These are phyloP conservation scores for Trametes punicea DNA, from an alignment of 768 basidiomycete genomes.

Conservation along the genomic window DNA sequence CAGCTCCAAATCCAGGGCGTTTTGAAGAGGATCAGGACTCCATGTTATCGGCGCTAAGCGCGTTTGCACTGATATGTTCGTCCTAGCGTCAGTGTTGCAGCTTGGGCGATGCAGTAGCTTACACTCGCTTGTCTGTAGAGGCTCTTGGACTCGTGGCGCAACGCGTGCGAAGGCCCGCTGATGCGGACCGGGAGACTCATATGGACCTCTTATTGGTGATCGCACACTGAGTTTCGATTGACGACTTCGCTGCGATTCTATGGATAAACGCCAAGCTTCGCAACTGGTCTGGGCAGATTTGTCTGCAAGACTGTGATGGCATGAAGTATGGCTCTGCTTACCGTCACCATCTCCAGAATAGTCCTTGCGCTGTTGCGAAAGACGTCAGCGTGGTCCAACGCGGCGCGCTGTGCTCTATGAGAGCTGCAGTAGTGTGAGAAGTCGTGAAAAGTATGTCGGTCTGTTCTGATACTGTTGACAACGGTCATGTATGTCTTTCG, in stretches of 20 bases:
- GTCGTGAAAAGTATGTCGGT: background rate
- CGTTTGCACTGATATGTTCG: background rate
- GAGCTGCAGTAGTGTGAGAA: background rate
- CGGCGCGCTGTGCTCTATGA: background rate
- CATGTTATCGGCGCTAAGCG: background rate
- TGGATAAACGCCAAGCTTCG: background rate
- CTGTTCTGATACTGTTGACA: background rate
- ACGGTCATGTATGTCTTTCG: background rate
- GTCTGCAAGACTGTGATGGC: background rate
- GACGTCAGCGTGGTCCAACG: background rate
- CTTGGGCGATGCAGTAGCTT: background rate
- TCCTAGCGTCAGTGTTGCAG: background rate
- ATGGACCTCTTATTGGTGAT: background rate
- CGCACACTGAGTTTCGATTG: background rate
- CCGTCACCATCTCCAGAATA: background rate
- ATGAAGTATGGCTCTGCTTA: background rate
- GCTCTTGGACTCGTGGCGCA: background rate
- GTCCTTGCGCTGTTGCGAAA: background rate
- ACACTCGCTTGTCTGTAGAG: background rate
- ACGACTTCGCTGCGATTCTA: background rate
- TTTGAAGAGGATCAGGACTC: background rate
- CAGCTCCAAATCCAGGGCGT: conserved; percentile 2
- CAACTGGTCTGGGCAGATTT: background rate
- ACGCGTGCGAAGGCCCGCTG: background rate
- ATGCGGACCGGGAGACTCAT: background rate